These are phyloP conservation scores for Trichoderma semiorbis DNA, from an alignment of 2,329 filamentous ascomycete species.

Conservation along the genomic window DNA sequence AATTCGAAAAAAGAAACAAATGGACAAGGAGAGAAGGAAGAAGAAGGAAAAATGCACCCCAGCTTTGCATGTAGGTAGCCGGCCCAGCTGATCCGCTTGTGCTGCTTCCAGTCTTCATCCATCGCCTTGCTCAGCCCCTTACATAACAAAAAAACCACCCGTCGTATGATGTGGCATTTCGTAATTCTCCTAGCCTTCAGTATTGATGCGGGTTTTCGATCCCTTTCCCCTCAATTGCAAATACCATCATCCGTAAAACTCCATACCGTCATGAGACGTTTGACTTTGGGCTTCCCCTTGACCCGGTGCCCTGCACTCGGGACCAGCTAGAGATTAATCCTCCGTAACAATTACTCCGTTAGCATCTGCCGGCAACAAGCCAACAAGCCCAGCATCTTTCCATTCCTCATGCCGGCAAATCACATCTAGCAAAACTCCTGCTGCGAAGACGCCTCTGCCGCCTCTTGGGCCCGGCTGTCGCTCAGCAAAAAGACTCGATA, in stretches of 20 bases:
- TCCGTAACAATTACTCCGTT: neutral
- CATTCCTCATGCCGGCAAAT: neutral
- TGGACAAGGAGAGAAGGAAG: neutral
- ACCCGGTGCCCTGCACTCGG: slow-evolving; percentile 4
- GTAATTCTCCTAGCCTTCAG: too few relatives aligned
- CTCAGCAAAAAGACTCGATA: neutral
- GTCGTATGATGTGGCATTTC: neutral
- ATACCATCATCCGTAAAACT: neutral
- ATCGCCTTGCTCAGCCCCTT: neutral
- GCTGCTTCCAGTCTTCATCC: neutral
- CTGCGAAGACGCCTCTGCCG: slow-evolving; percentile 1
- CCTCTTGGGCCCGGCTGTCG: slow-evolving; percentile 1
- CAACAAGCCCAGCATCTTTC: neutral
- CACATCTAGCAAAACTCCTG: neutral
- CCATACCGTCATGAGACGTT: neutral
- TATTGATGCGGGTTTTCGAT: neutral
- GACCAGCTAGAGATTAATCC: neutral
- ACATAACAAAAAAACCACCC: neutral
- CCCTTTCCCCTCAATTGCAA: neutral
- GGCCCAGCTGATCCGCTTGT: neutral
- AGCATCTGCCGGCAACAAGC: neutral
- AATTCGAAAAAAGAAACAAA: neutral
- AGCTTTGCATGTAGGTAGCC: neutral
- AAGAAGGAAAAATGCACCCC: neutral
- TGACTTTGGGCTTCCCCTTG: neutral